Conservation (phyloP, 148 eudicot genomes). For the Bassia scoparia region DNA sequence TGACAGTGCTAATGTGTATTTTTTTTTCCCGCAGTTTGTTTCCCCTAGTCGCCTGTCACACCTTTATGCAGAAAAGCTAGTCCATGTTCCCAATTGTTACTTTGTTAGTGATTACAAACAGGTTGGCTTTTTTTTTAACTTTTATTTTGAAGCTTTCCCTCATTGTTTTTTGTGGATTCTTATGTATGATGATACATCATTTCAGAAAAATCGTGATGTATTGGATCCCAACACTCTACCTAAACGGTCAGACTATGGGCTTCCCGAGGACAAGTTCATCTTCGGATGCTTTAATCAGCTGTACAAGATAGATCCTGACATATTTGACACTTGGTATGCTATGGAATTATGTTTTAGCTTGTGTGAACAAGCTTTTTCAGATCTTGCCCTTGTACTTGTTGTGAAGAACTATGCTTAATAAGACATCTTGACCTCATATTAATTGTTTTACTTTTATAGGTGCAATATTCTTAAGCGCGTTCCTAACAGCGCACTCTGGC, state of each 20-base stretch:
- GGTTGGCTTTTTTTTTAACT: slow-evolving; percentile 34
- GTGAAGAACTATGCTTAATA: not conserved
- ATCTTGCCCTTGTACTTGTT: not conserved
- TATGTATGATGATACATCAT: not conserved
- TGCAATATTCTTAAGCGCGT: slow-evolving; percentile 95
- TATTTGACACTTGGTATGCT: slow-evolving; percentile 74
- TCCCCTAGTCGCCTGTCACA: slow-evolving; percentile 69
- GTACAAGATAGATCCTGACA: slow-evolving; percentile 95
- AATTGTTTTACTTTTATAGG: slow-evolving; percentile 42
- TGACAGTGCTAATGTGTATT: too few species aligned
- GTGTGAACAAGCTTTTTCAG: not conserved
- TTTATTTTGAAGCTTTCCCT: not conserved
- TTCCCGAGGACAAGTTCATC: slow-evolving; percentile 90
- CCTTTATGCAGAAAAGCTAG: slow-evolving; percentile 90
- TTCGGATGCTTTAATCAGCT: slow-evolving; percentile 97
- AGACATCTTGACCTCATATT: not conserved
- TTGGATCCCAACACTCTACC: slow-evolving; percentile 59
- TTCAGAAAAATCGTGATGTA: slow-evolving; percentile 87
- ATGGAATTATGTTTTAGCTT: not conserved
- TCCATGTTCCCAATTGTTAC: slow-evolving; percentile 93
- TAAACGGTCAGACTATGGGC: slow-evolving; percentile 88
- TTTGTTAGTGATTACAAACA: slow-evolving; percentile 96
- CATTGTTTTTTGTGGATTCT: not conserved
- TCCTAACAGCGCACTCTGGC: slow-evolving; percentile 94
- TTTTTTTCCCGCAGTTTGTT: slow-evolving; percentile 95